Base-by-base conservation (phyloP, 305 asterid species). In the Solanum hybrid region DNA sequence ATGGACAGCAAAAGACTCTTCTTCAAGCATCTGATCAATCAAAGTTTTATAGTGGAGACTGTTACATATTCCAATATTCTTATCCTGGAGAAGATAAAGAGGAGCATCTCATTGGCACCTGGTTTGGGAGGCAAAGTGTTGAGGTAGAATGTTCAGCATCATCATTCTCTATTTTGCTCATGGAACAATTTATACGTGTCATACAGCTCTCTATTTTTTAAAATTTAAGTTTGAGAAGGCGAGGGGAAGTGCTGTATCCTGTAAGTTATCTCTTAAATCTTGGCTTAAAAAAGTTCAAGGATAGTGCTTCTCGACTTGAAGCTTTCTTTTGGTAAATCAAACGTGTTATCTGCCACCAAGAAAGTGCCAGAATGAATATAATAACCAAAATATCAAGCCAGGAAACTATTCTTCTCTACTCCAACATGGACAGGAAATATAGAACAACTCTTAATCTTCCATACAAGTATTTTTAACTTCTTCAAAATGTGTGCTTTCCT, bases 21-120 rank as follows among this genome's bases (percentile, higher is more conserved):
- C 98, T 98, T 91, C 89, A 92, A 90, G 93, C 93, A 73, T 89
- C 98, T 12, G 96, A 95, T 77, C 98, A 94, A 94, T 95, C 98
- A 64, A 98, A 97, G 90, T 97, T 98, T 90, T 96, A 95, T 91
- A 92, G 96, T 92, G 99, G 99, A 89, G 99, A 98, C 92, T 98
- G 99, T 90, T 98, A 91, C 89, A 93, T 98, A 91, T 98, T 95
- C 91, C 98, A 97, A 78, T 98, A 98, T 91, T 91, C 99, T 85
- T 98, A 95, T 90, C 92, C 98, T 10, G 99, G 98, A 37, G 98
- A 95, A 88, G 98, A 92, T 66, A 95, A 92, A 76, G 99, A 97
- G 91, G 99, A 98, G 77, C 91, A 92, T 92, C 98, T 98, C 88
- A 92, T 98, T 82, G 99, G 99, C 87, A 98, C 99, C 90, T 98